A percentile compares a stretch with the other conserved stretches of the same genome.
Conservation (phyloP, 1,284 basidiomycete species). For the Amylostereum areolatum region DNA sequence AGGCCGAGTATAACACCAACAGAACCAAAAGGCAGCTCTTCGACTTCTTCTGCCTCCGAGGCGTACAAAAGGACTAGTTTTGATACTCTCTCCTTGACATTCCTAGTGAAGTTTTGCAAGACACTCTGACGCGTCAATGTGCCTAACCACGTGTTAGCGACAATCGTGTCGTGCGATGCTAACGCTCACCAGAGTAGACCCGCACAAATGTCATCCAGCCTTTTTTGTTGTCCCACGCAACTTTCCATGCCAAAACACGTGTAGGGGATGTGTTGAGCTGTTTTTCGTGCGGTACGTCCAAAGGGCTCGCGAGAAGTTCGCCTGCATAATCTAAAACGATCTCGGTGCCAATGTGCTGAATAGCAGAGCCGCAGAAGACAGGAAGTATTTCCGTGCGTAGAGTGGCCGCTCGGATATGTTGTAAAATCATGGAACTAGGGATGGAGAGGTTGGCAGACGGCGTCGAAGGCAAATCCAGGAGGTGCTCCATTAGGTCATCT, state of each 20-base stretch:
- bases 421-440: slow-evolving; percentile 42
- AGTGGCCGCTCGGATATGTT: slow-evolving; percentile 64
- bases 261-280: slow-evolving; percentile 44
- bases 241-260: slow-evolving; percentile 82
- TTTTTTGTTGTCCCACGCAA: slow-evolving; percentile 75
- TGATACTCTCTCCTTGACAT: slow-evolving; percentile 67
- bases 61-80: slow-evolving; percentile 83
- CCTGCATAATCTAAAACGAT: slow-evolving; percentile 78
- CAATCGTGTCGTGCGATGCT: slow-evolving; percentile 1
- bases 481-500: slow-evolving; percentile 68
- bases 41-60: slow-evolving; percentile 72
- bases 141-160: slow-evolving; percentile 32
- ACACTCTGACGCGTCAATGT: slow-evolving; percentile 59
- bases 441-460: slow-evolving; percentile 61
- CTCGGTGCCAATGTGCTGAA: slow-evolving; percentile 78
- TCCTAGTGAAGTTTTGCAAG: slow-evolving; percentile 65
- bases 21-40: slow-evolving; percentile 75
- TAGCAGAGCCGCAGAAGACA: slow-evolving; percentile 79
- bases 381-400: slow-evolving; percentile 66
- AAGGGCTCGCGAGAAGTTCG: slow-evolving; percentile 73
- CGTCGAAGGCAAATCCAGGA: slow-evolving; percentile 52
- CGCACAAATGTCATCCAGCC: slow-evolving; percentile 92
- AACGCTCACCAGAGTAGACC: slow-evolving; percentile 71
- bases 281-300: slow-evolving; percentile 48
- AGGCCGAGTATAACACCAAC: slow-evolving; percentile 84